Evolutionary conservation across 2,329 filamentous ascomycete species (phyloP), one percentile per base, ranked within the genome.

Genomic region (Fonsecaea monophora): DNA sequence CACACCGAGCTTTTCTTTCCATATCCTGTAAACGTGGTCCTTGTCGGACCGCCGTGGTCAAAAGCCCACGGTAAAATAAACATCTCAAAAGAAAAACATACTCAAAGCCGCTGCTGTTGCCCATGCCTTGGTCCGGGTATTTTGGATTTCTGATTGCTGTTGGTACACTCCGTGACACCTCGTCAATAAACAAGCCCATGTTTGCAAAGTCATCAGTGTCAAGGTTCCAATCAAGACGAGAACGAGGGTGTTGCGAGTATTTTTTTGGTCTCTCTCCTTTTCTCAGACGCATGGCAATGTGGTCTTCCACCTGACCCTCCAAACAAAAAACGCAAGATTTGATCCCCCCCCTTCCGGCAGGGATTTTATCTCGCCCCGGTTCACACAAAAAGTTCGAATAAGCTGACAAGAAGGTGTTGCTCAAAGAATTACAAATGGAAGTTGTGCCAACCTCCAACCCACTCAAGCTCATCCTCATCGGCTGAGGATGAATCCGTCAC

Each of bases 361-460:
- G 35, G 60, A 21, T 62, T 37, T 63, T 70, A 69, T 61, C 45
- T 67, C 59, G 58, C 64, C 60, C 45, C 55, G 61, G 53, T 48
- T 62, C 66, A 69, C 61, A 64, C 66, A 66, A 68, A 66, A 68
- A 64, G 56, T 66, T 68, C 64, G 66, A 65, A 69, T 65, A 72
- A 67, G 66, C 66, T 64, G 62, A 61, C 63, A 65, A 64, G 38
- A 65, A 67, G 40, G 57, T 63, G 59, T 66, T 71, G 70, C 66
- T 70, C 66, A 68, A 69, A 71, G 68, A 67, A 81, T 83, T 86
- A 87, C 79, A 87, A 84, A 79, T 87, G 85, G 78, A 87, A 83
- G 77, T 89, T 88, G 79, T 91, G 89, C 88, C 92, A 96, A 82
- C 91, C 92, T 84, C 93, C 93, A 88, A 97, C 92, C 90, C 94